Evolutionary conservation across 345 rosid genomes (phyloP).

Genomic region (Populus ilicifolia): DNA sequence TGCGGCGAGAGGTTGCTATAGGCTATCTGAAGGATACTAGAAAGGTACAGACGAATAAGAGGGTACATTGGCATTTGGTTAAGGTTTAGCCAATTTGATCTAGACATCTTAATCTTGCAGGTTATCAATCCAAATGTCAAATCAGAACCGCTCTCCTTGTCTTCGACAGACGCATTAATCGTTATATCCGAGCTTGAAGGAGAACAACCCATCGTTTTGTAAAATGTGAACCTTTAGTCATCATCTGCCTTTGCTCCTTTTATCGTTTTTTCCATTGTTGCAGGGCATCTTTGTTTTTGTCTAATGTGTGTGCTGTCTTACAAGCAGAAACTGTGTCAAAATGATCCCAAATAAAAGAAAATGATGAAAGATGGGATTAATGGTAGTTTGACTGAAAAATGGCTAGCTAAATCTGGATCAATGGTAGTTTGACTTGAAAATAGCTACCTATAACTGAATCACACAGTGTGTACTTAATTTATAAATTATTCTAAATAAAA

Average conservation of each 20-base stretch:
- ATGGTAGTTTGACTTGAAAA: not conserved
- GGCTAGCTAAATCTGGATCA: too few relatives aligned
- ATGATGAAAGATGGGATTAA: not conserved
- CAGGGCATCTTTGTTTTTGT: not conserved
- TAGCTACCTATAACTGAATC: too few relatives aligned
- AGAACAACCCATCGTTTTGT: slow-evolving; percentile 42
- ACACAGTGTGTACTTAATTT: not conserved
- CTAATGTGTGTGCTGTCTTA: not conserved
- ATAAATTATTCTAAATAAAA: too few relatives aligned
- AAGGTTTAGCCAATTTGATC: not conserved
- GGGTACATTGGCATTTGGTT: not conserved
- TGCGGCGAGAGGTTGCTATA: slow-evolving; percentile 81
- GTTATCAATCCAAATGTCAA: slow-evolving; percentile 74
- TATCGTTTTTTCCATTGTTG: not conserved
- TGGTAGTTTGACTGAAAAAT: not conserved
- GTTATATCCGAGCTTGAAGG: slow-evolving; percentile 95
- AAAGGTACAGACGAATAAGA: slow-evolving; percentile 37
- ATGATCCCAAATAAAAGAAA: not conserved
- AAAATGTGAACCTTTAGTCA: not conserved
- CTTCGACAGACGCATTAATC: slow-evolving; percentile 58
- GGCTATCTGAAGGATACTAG: slow-evolving; percentile 74
- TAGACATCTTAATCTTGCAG: slow-evolving; percentile 37
- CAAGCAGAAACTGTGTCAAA: not conserved
- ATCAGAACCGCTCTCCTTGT: slow-evolving; percentile 53
- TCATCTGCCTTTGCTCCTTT: not conserved